Base-by-base conservation (phyloP, 495 filamentous ascomycete genomes). In the Clohesyomyces aquaticus region DNA sequence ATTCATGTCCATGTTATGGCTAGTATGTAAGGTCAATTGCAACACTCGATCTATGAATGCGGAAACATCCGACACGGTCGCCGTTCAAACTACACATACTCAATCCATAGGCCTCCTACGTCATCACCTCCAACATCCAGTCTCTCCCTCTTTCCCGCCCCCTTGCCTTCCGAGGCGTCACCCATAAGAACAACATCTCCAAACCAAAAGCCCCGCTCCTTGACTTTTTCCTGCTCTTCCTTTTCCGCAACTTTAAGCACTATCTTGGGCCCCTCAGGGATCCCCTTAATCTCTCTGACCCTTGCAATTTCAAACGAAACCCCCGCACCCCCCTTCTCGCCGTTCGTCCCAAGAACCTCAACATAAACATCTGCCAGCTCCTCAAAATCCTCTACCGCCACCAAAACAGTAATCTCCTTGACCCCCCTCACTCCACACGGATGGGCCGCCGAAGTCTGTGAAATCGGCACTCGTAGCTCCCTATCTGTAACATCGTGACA, bases 401-500 rank as follows among this genome's bases (percentile, higher is more conserved):
- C 71, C 1, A 76, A 61, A 0, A 81, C 63, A 14, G 72, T 73
- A 16, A 84, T 66, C 23, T 71, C 68, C 16, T 69, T 74, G 28
- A 86, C 76, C 0, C 81, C 81, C 18, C 78, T 61, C 4, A 71
- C 80, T 1, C 77, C 78, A 26, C 70, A 76, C 0, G 79, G 74
- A 74, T 85, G 81, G 25, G 61, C 72, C 0, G 72, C 73, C 19
- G 65, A 72, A 21, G 70, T 70, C 18, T 50, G 62, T 6, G 58
- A 55, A 9, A 71, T 61, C 14, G 83, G 81, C 4, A 82, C 83
- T 22, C 83, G 57, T 14, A 77, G 50, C 3, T 66, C 52, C 14
- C 83, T 65, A 18, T 72, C 65, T 56, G 83, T 85, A 6, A 81
- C 70, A 65, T 87, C 84, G 29, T 83, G 71, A 61, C 82, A 84